Conservation (phyloP, 129 eudicot species). For the Saussurea involucrata region DNA sequence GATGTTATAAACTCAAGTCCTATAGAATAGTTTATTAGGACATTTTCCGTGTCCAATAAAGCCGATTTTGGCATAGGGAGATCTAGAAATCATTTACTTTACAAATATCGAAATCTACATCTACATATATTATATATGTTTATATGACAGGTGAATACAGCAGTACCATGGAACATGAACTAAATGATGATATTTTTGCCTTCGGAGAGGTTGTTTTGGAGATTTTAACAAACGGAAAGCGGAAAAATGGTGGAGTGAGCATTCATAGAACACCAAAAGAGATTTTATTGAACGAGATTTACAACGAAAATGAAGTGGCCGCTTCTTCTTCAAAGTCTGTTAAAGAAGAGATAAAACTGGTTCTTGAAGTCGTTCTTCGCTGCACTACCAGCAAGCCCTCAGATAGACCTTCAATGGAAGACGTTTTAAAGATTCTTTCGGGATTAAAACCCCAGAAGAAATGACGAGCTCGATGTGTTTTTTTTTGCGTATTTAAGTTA, state of each 20-base stretch:
- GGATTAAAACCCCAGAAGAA: conserved; percentile 36
- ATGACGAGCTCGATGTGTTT: conserved; percentile 9
- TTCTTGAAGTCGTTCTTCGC: conserved; percentile 55
- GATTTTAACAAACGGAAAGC: conserved; percentile 63
- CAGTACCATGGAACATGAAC: conserved; percentile 48
- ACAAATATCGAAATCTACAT: background rate
- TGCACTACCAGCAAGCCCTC: conserved; percentile 59
- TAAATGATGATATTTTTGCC: conserved; percentile 52
- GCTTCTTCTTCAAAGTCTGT: conserved; percentile 32
- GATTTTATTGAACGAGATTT: conserved; percentile 47
- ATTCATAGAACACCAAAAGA: conserved; percentile 41
- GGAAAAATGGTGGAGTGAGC: conserved; percentile 45
- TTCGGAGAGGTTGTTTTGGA: conserved; percentile 72
- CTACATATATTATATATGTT: background rate
- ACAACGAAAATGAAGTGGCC: conserved; percentile 46
- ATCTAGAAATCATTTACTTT: background rate
- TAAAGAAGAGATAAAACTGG: conserved; percentile 49
- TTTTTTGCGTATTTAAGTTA: conserved; percentile 11
- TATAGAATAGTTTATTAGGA: background rate
- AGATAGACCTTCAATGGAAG: conserved; percentile 72
- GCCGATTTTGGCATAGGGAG: background rate
- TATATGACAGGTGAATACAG: conserved; percentile 49
- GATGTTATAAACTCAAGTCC: too few species aligned
- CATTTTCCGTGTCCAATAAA: background rate
- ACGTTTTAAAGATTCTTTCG: conserved; percentile 56